Base-by-base conservation (phyloP, 2,329 filamentous ascomycete genomes). In the Emmonsiellopsis sp. region DNA sequence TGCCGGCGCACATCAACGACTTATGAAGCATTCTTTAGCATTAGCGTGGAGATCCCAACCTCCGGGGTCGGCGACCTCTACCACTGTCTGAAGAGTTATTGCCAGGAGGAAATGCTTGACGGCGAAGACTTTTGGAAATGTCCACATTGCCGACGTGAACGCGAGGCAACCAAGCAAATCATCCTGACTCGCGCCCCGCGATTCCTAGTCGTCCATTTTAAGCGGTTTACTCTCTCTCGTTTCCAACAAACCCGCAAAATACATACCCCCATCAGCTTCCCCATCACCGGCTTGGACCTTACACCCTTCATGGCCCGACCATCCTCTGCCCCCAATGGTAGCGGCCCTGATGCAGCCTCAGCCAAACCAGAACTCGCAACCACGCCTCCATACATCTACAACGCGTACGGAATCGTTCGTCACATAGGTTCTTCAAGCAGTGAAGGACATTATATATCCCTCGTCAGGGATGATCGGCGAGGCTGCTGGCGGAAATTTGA, bases 341-440 rank as follows among this genome's bases (percentile, higher is more conserved):
- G 58, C 51, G 54, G 49, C 73, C 79, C 31, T 88, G 87, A 67
- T 81, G 85, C 10, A 75, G 89, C 11, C 76, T 81, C 41, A 26
- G 69, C 79, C 60, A 31, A 54, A 7, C 32, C 57, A 65, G 55
- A 65, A 54, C 59, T 61, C 43, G 67, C 62, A 51, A 72, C 62
- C 53, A 73, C 65, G 51, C 67, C 67, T 0, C 85, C 87, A 0
- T 89, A 87, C 64, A 73, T 76, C 5, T 98, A 96, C 68, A 86
- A 95, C 64, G 85, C 87, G 51, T 96, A 95, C 66, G 92, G 85
- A 2, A 86, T 96, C 6, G 81, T 94, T 52, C 78, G 87, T 57
- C 91, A 96, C 67, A 70, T 81, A 3, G 91, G 91, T 20, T 73
- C 73, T 1, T 82, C 78, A 1, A 75, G 87, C 51, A 80, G 81